Percentiles rank a stretch among this genome's conserved stretches.
Conservation (phyloP, 176 grass and related monocot genomes). For the Aegilops bicornis region DNA sequence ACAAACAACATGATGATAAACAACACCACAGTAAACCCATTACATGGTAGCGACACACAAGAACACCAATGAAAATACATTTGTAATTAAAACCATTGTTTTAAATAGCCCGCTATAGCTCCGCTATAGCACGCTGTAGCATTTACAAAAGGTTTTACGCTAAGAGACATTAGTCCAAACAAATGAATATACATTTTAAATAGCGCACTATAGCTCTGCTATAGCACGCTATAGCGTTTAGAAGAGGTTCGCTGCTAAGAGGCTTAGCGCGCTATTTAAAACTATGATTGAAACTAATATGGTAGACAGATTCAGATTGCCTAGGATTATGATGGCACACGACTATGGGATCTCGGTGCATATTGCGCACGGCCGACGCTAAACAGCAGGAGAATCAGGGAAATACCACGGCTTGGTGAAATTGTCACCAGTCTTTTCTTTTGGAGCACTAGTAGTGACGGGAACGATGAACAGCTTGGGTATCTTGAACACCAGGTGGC, state of each 20-base stretch:
- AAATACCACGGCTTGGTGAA: not conserved
- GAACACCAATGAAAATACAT: not conserved
- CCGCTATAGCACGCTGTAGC: too few relatives aligned
- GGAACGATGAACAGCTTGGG: not conserved
- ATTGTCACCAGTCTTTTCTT: not conserved
- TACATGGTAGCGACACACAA: not conserved
- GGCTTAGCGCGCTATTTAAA: too few relatives aligned
- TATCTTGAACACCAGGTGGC: not conserved
- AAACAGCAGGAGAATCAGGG: not conserved
- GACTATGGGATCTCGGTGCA: too few relatives aligned
- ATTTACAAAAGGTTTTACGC: too few relatives aligned
- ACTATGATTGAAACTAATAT: not conserved
- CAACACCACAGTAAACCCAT: not conserved
- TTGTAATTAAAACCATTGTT: not conserved
- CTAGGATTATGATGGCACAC: not conserved
- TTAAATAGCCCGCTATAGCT: too few relatives aligned
- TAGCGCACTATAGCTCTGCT: too few relatives aligned
- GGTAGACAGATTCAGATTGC: too few relatives aligned
- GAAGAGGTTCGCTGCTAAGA: too few relatives aligned
- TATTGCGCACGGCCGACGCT: not conserved
- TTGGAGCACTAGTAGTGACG: not conserved
- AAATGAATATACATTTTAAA: too few relatives aligned
- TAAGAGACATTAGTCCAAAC: too few relatives aligned
- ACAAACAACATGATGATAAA: not conserved
- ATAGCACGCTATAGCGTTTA: too few relatives aligned